Conservation (phyloP, 2,329 filamentous ascomycete species). For the Albophoma yamanashiensis region DNA sequence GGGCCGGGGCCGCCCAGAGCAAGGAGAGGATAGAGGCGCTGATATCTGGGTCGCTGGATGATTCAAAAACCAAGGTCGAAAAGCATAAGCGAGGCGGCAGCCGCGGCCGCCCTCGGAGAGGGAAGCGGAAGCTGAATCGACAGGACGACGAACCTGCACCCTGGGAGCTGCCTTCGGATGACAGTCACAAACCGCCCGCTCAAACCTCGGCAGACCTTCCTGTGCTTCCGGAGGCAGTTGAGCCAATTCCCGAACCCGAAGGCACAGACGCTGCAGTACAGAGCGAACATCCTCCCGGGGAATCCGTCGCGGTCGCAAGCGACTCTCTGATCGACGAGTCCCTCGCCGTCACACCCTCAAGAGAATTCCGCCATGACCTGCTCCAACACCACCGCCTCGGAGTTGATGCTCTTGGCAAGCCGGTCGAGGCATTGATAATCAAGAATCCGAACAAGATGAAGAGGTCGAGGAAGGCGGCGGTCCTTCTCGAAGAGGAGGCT, state of each 20-base stretch:
- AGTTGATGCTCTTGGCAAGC: conserved; percentile 21
- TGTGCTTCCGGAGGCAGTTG: not conserved
- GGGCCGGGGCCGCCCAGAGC: conserved; percentile 6
- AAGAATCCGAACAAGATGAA: conserved; percentile 23
- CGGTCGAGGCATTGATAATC: conserved; percentile 36
- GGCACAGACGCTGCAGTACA: not conserved
- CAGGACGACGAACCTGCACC: conserved; percentile 1
- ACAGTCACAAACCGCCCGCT: not conserved
- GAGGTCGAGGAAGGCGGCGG: conserved; percentile 5
- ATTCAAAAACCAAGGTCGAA: not conserved
- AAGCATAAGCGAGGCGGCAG: not conserved
- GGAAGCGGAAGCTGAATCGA: not conserved
- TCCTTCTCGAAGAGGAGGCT: conserved; percentile 10
- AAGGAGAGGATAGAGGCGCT: conserved; percentile 15
- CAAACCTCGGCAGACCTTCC: not conserved
- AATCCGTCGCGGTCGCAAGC: not conserved
- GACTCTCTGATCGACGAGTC: not conserved
- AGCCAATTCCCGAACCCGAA: not conserved
- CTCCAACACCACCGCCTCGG: conserved; percentile 18
- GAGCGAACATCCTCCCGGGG: not conserved
- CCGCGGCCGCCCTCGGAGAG: not conserved
- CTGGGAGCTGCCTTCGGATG: conserved; percentile 3
- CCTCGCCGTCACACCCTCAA: not conserved
- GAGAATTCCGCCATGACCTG: conserved; percentile 13
- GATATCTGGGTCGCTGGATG: conserved; percentile 7